A percentile compares a stretch with the other conserved stretches of the same genome.
phyloP scores from a whole-genome alignment of 345 rosid species.

The Eucalyptus viminalis region DNA sequence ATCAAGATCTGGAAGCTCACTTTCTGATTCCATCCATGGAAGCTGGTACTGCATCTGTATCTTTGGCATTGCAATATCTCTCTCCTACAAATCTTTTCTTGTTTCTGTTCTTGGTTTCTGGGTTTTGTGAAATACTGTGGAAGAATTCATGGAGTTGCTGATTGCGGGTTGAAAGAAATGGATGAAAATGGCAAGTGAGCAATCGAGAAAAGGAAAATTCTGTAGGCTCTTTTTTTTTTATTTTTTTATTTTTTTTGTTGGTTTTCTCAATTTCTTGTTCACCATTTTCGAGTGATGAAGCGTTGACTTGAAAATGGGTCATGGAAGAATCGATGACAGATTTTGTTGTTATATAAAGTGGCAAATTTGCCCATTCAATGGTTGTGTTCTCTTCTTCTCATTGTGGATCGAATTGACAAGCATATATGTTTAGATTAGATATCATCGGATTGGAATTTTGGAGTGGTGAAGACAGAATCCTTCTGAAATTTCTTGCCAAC shows the following conservation, averaged over 20 bases:
- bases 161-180: not conserved
- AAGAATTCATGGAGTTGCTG: not conserved
- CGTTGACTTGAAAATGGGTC: not conserved
- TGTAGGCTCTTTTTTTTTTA: not conserved
- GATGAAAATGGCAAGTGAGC: not conserved
- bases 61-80: not conserved
- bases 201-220: not conserved
- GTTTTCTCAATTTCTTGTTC: not conserved
- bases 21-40: constrained; percentile 7
- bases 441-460: not conserved
- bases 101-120: not conserved
- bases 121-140: not conserved
- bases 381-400: not conserved
- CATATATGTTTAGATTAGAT: not conserved
- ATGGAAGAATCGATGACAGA: not conserved
- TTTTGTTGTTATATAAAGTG: not conserved
- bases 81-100: not conserved
- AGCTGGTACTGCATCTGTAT: not conserved
- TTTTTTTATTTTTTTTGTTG: not conserved
- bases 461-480: not conserved
- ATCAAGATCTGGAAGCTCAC: constrained; percentile 93
- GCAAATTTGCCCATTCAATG: not conserved
- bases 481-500: not conserved
- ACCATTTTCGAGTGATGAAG: not conserved
- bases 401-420: not conserved